Percentiles rank a stretch among this genome's conserved stretches.
phyloP scores from a whole-genome alignment of 2,329 filamentous ascomycete species.

The Purpureocillium lavendulum region DNA sequence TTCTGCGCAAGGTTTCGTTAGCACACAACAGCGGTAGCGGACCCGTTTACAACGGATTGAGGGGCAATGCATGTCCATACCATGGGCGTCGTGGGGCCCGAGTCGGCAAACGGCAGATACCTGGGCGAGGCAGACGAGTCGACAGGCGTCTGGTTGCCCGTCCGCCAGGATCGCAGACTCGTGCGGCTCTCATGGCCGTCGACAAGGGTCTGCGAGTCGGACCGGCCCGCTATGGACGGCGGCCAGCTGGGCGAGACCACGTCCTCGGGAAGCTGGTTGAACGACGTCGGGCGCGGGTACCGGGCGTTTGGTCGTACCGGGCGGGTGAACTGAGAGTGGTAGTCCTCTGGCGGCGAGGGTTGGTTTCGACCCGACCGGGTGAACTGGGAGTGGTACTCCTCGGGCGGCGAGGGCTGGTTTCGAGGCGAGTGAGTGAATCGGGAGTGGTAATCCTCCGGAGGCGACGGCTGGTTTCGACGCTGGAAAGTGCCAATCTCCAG shows the following conservation, averaged over 20 bases:
- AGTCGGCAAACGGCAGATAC: slow-evolving; percentile 7
- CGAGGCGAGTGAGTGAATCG: slow-evolving; percentile 9
- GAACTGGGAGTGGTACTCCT: slow-evolving; percentile 17
- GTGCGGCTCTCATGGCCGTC: slow-evolving; percentile 16
- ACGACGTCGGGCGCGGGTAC: background rate
- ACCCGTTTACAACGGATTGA: background rate
- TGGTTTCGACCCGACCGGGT: slow-evolving; percentile 17
- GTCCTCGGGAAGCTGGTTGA: slow-evolving; percentile 3
- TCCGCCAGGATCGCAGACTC: slow-evolving; percentile 15
- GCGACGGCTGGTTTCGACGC: slow-evolving; percentile 15
- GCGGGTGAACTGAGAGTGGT: slow-evolving; percentile 12
- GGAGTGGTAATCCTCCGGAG: slow-evolving; percentile 17
- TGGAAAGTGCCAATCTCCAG: slow-evolving; percentile 22
- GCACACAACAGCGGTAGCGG: background rate
- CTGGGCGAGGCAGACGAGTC: slow-evolving; percentile 6
- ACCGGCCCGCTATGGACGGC: slow-evolving; percentile 11
- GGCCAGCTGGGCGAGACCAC: slow-evolving; percentile 8
- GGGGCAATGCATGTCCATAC: slow-evolving; percentile 3
- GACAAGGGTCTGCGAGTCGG: slow-evolving; percentile 19
- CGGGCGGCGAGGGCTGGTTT: slow-evolving; percentile 16
- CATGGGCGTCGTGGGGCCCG: slow-evolving; percentile 9
- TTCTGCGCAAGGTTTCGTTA: slow-evolving; percentile 18
- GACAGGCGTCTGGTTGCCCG: slow-evolving; percentile 9
- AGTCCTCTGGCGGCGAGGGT: slow-evolving; percentile 17
- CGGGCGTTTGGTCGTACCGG: slow-evolving; percentile 2